Base-by-base conservation (phyloP, 2,329 filamentous ascomycete species). In the Albifimbria verrucaria region DNA sequence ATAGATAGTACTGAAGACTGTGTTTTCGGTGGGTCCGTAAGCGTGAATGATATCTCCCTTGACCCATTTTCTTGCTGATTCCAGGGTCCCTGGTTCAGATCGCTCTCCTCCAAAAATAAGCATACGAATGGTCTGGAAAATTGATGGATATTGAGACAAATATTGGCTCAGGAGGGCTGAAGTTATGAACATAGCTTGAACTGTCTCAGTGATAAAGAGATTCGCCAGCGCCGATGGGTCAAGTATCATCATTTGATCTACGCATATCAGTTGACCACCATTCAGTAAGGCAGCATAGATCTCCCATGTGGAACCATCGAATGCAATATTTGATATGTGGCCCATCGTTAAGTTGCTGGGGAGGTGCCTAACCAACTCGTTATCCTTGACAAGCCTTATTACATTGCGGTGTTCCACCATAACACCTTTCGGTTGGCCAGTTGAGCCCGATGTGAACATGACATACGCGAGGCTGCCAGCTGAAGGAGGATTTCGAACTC, bases 391-490 rank as follows among this genome's bases (percentile, higher is more conserved):
- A n/a, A n/a, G n/a, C n/a, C n/a, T n/a, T n/a, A n/a, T n/a, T n/a
- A n/a, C n/a, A n/a, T n/a, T n/a, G 20, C 51, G 48, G 4, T 61
- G 59, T 43, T 62, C 59, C 0, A 62, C 18, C 0, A 62, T 28
- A 3, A 62, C 58, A 1, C 59, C 56, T 39, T 62, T 62, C 0
- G 59, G 59, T 1, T 42, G 25, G 0, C 59, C 59, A 0, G 56
- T 62, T 4, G 53, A 59, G 1, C 59, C 59, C 6, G 59, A 62
- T 0, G 59, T 62, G 18, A 57, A 62, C 5, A 62, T 60, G 15
- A 57, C 54, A 21, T 60, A 62, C 18, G 55, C 57, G 26, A 7
- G 26, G 45, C 9, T 15, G 18, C 10, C 12, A 7, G 43, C 10
- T 17, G 43, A n/a, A n/a, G n/a, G n/a, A n/a, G n/a, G n/a, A n/a